These are phyloP conservation scores for Corinectria fuckeliana DNA, from an alignment of 2,329 filamentous ascomycete species.

Conservation along the genomic window DNA sequence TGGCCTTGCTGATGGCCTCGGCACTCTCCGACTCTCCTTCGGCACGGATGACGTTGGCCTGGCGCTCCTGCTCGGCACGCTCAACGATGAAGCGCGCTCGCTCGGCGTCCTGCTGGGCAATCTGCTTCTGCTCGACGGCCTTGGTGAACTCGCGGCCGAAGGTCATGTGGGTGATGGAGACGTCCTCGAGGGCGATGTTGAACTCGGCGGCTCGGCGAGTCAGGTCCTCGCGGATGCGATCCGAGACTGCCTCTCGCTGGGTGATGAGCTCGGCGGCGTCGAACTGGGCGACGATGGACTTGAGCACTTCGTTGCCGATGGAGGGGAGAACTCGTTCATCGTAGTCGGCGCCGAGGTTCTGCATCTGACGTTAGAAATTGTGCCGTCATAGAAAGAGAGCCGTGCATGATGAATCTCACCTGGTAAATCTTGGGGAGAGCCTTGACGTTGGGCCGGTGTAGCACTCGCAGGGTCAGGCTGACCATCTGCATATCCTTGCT, in stretches of 20 bases:
- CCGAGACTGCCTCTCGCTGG: conserved; percentile 94
- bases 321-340: conserved; percentile 98
- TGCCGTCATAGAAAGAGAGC: not conserved
- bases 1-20: conserved; percentile 92
- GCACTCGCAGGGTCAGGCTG: conserved; percentile 92
- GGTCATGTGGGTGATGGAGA: conserved; percentile 99
- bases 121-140: conserved; percentile 99
- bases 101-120: conserved; percentile 98
- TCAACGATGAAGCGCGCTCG: conserved; percentile 97
- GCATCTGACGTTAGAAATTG: conserved; percentile 20
- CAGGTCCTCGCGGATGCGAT: conserved; percentile 91
- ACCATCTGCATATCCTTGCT: conserved; percentile 99
- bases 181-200: conserved; percentile 98
- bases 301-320: conserved; percentile 99
- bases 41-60: conserved; percentile 97
- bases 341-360: conserved; percentile 98
- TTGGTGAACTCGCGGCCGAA: conserved; percentile 99
- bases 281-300: conserved; percentile 98
- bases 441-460: conserved; percentile 93
- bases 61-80: conserved; percentile 97
- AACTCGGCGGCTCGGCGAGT: conserved; percentile 94
- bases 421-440: conserved; percentile 97
- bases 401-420: conserved; percentile 58
- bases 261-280: conserved; percentile 99
- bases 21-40: conserved; percentile 98